Evolutionary conservation across 148 eudicot species (phyloP).

Genomic region (Cornus florida): DNA sequence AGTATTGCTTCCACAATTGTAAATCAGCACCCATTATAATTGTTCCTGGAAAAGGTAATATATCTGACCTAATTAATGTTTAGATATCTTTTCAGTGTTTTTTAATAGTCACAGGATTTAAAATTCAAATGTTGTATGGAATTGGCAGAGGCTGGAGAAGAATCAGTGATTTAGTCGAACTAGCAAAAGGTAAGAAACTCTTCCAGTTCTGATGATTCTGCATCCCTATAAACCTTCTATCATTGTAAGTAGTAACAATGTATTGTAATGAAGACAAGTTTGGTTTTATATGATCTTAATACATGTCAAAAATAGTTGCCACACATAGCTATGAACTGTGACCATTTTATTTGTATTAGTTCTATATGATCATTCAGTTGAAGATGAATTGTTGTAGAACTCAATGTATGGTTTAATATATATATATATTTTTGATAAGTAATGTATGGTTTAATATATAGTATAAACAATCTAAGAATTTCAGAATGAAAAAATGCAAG

Average conservation of each 20-base stretch:
- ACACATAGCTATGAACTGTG: not conserved
- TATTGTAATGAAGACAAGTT: constrained; percentile 17
- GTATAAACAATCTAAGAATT: not conserved
- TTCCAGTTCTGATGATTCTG: not conserved
- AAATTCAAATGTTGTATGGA: not conserved
- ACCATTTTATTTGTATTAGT: not conserved
- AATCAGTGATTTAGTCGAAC: constrained; percentile 51
- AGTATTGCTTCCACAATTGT: constrained; percentile 87
- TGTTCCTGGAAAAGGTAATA: constrained; percentile 87
- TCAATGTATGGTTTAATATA: not conserved
- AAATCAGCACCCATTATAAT: constrained; percentile 74
- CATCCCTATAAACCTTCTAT: not conserved
- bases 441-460: not conserved
- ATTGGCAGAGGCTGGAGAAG: constrained; percentile 79
- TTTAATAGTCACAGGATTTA: constrained; percentile 3
- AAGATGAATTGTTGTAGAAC: not conserved
- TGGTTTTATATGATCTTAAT: constrained; percentile 9
- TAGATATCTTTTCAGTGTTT: constrained; percentile 2
- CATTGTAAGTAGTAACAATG: constrained; percentile 6
- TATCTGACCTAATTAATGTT: constrained; percentile 6
- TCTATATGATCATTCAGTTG: not conserved
- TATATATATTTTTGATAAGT: no score
- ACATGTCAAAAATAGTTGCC: not conserved
- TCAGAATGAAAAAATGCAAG: not conserved
- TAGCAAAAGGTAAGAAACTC: not conserved